These are phyloP conservation scores for Hypoxylon intermedium DNA, from an alignment of 495 filamentous ascomycete species.

Conservation along the genomic window DNA sequence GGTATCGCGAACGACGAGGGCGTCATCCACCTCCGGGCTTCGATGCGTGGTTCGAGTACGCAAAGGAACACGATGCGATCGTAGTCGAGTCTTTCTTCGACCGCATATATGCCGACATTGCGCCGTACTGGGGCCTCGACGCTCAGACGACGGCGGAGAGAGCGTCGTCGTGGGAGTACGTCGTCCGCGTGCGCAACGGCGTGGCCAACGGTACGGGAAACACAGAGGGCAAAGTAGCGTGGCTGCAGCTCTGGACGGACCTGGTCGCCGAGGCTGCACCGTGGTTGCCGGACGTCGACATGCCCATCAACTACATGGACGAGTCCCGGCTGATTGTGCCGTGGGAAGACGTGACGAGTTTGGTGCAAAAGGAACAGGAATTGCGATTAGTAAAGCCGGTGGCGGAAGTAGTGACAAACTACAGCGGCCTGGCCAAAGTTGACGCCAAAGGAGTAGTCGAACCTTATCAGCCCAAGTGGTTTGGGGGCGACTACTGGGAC, in stretches of 20 bases:
- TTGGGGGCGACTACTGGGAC: constrained; percentile 44
- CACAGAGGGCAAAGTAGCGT: constrained; percentile 47
- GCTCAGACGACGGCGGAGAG: constrained; percentile 58
- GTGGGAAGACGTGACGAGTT: constrained; percentile 63
- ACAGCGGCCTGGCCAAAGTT: constrained; percentile 39
- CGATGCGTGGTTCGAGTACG: constrained; percentile 67
- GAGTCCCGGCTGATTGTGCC: constrained; percentile 67
- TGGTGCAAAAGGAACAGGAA: constrained; percentile 56
- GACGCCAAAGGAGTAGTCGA: constrained; percentile 38
- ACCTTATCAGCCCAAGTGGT: constrained; percentile 41
- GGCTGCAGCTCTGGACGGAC: constrained; percentile 59
- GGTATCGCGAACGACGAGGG: constrained; percentile 65
- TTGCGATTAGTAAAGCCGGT: constrained; percentile 47
- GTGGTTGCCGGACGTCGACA: constrained; percentile 69
- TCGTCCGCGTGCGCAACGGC: constrained; percentile 60
- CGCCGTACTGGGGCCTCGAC: constrained; percentile 69
- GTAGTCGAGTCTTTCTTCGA: constrained; percentile 73
- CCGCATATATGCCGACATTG: constrained; percentile 68
- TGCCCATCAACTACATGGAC: constrained; percentile 69
- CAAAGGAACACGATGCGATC: constrained; percentile 59
- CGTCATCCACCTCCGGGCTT: constrained; percentile 76
- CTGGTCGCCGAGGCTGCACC: constrained; percentile 59
- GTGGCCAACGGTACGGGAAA: constrained; percentile 55
- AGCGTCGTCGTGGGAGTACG: constrained; percentile 51
- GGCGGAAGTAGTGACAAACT: constrained; percentile 37